Percentiles rank a stretch among this genome's conserved stretches.
phyloP scores from a whole-genome alignment of 768 basidiomycete species.

The Lactifluus pinguis region DNA sequence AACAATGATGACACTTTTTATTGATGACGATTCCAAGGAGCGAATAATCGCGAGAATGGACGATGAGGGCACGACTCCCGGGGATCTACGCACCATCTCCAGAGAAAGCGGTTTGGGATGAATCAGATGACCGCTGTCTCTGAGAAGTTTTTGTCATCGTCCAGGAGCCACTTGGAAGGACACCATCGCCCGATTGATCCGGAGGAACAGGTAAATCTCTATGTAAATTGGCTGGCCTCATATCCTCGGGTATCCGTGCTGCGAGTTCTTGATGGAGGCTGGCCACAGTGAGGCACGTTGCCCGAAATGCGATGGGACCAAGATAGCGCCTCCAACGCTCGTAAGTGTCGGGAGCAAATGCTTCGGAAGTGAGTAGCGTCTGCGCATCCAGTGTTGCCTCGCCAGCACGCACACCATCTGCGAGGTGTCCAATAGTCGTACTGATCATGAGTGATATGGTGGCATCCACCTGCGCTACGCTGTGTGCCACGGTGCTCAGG shows the following conservation, averaged over 20 bases:
- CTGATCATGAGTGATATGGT: neutral
- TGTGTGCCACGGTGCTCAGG: neutral
- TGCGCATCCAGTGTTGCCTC: neutral
- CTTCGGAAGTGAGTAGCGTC: neutral
- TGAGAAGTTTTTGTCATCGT: neutral
- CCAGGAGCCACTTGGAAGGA: neutral
- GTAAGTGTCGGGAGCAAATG: neutral
- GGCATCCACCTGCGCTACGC: neutral
- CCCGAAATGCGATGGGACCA: neutral
- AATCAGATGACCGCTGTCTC: neutral
- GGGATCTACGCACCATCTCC: neutral
- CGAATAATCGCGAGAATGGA: neutral
- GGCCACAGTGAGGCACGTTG: neutral
- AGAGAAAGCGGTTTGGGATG: neutral
- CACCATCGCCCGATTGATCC: neutral
- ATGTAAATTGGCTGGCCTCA: neutral
- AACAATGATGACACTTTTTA: neutral
- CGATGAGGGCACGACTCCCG: neutral
- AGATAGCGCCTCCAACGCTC: neutral
- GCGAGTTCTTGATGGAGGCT: neutral
- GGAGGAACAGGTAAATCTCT: neutral
- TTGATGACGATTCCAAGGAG: neutral
- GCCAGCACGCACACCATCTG: neutral
- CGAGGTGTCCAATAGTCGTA: conserved; percentile 4
- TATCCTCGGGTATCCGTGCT: neutral